Percentiles rank a stretch among this genome's conserved stretches.
Evolutionary conservation across 495 filamentous ascomycete genomes (phyloP).

Genomic region (Chaetomium cochliodes): DNA sequence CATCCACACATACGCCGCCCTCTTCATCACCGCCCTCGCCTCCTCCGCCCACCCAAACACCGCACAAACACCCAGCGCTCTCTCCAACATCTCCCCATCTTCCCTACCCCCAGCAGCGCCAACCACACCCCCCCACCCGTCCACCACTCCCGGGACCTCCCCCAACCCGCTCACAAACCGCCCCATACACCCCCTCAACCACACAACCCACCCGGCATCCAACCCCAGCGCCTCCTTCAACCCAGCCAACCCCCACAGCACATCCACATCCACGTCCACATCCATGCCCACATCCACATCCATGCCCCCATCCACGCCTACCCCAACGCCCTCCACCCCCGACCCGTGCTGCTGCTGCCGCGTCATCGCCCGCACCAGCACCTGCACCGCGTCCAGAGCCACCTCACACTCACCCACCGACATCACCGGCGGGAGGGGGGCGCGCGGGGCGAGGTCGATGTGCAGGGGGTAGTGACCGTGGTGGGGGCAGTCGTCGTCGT

Average conservation of each 20-base stretch:
- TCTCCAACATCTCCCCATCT: constrained; percentile 10
- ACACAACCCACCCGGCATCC: background rate
- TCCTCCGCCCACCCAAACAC: constrained; percentile 15
- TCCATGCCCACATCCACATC: background rate
- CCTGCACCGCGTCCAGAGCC: constrained; percentile 9
- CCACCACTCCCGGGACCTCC: background rate
- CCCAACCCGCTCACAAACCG: background rate
- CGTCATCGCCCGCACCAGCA: background rate
- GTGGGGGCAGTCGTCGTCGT: background rate
- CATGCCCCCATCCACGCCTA: background rate
- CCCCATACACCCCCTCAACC: constrained; percentile 13
- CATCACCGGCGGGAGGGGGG: background rate
- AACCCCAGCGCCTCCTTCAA: background rate
- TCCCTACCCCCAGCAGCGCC: background rate
- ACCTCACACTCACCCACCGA: background rate
- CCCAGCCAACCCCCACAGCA: constrained; percentile 13
- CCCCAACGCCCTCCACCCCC: background rate
- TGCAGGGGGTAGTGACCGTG: background rate
- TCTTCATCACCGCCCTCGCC: constrained; percentile 3
- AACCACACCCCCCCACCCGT: background rate
- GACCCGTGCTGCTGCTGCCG: background rate
- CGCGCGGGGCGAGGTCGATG: background rate
- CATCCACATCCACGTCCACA: background rate
- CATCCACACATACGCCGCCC: constrained; percentile 20
- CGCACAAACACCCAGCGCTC: constrained; percentile 7